phyloP scores from a whole-genome alignment of 2,329 filamentous ascomycete species.

The Botryotinia narcissicola region DNA sequence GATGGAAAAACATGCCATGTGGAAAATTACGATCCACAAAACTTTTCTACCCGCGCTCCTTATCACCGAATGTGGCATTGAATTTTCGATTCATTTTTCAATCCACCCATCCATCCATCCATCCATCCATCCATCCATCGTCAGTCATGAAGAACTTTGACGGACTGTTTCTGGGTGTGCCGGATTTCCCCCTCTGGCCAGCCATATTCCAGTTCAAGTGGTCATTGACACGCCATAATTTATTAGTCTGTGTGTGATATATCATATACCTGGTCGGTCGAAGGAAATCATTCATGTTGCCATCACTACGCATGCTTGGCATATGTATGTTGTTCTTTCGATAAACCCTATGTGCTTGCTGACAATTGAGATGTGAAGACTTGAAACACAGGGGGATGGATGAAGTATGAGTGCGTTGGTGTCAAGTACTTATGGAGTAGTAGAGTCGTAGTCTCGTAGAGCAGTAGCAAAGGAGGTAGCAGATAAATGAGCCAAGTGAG shows the following conservation, averaged over 20 bases:
- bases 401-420: background rate
- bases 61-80: background rate
- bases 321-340: background rate
- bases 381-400: background rate
- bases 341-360: background rate
- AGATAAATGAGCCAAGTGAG: background rate
- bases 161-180: background rate
- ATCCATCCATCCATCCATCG: background rate
- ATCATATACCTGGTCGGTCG: background rate
- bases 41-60: background rate
- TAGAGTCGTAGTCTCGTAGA: too few species aligned
- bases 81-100: background rate
- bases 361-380: background rate
- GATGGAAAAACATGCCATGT: background rate
- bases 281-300: background rate
- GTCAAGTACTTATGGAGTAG: background rate
- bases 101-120: background rate
- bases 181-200: background rate
- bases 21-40: background rate
- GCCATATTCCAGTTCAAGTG: background rate
- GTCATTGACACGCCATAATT: background rate
- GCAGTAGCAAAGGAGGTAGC: too few species aligned
- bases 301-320: conserved; percentile 12
- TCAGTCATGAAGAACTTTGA: background rate
- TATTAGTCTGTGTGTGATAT: background rate